Base-by-base conservation (phyloP, 176 grass and related monocot genomes). In the Raddia distichophylla region DNA sequence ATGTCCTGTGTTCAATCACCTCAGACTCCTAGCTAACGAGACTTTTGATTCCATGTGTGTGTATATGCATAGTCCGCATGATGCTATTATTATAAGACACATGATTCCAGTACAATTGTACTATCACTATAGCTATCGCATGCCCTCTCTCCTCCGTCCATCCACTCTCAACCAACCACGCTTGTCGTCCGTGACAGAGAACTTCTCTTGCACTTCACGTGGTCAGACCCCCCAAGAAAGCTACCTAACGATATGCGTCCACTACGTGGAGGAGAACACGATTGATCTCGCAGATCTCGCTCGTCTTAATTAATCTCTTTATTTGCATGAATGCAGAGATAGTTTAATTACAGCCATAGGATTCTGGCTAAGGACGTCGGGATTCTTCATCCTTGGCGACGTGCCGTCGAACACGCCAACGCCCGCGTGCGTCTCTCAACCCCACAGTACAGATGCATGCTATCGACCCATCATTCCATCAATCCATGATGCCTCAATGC, bases 201-300 rank as follows among this genome's bases (percentile, higher is more conserved):
- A 48, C 60, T 74, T 52, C 59, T 55, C 58, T 60, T 76, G 50
- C 15, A 27, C 19, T 47, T 27, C 81, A 75, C 71, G 51, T 75
- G 81, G 50, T 67, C 3, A 67, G 49, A 63, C 71, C 81, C 37
- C 71, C 71, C 51, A 59, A 0, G 82, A 84, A 76, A 84, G 82
- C 71, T 58, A 67, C 71, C 20, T 3, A 16, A 44, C 81, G 42
- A 44, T 66, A 53, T 66, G 7, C 48, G 8, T 9, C 81, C 60
- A 65, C 60, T 57, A 75, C 34, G 2, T 53, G 13, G 11, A 56
- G 37, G 11, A 67, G 60, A 12, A 40, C 3, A 40, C 3, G 13
- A 42, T 40, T 40, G 37, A 40, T 40, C 37, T 2, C 3, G 7
- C 50, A 40, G 33, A 27, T 27, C 43, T 19, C 22, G 3, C 2